phyloP scores from a whole-genome alignment of 768 basidiomycete genomes.

The Rhodotorula diobovata region DNA sequence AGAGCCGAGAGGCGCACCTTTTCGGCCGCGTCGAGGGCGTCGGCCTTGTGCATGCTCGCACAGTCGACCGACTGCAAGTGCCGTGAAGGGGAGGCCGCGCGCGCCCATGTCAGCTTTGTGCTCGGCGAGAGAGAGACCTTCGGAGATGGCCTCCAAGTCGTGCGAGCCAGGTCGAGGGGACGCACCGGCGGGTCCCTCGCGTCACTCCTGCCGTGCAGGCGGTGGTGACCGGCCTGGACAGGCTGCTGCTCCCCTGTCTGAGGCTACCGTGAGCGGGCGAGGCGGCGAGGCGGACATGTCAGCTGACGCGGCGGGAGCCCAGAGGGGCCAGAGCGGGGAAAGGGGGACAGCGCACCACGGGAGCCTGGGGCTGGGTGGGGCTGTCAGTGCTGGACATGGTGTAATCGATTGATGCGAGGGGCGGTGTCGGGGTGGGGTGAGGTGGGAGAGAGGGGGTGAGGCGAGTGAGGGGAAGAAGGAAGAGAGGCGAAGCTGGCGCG shows the following conservation, averaged over 20 bases:
- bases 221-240: neutral
- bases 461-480: neutral
- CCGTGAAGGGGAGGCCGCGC: neutral
- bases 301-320: neutral
- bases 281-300: neutral
- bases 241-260: too few relatives aligned
- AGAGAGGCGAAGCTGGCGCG: too few relatives aligned
- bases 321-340: too few relatives aligned
- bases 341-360: neutral
- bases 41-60: neutral
- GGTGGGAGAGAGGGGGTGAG: neutral
- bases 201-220: neutral
- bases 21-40: neutral
- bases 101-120: too few relatives aligned
- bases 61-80: neutral
- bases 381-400: neutral
- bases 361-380: neutral
- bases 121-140: too few relatives aligned
- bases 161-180: neutral
- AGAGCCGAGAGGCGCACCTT: neutral
- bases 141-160: too few relatives aligned
- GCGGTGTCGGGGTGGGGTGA: neutral
- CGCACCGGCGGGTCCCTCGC: neutral
- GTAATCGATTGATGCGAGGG: neutral
- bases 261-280: neutral